Evolutionary conservation across 371 early-diverging fungal genomes (phyloP).

Genomic region (Mortierella sp.): DNA sequence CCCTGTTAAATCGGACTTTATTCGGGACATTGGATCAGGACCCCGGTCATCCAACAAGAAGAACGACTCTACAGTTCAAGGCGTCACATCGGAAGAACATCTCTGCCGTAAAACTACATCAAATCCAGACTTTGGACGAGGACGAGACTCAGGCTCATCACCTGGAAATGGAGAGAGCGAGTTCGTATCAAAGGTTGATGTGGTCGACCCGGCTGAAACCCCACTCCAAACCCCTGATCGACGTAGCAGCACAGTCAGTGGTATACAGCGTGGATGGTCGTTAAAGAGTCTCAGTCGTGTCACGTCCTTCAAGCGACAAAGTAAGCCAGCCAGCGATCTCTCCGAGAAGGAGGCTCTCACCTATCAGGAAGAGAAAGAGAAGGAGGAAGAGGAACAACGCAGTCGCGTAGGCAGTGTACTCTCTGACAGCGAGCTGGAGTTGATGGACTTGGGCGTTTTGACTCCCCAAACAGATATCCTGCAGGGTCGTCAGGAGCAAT

Average conservation of each 20-base stretch:
- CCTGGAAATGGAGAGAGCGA: background rate
- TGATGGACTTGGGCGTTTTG: slow-evolving; percentile 23
- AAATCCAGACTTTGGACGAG: background rate
- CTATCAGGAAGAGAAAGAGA: background rate
- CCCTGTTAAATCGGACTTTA: slow-evolving; percentile 26
- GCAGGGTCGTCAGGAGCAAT: slow-evolving; percentile 20
- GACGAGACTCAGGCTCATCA: background rate
- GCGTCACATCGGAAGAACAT: background rate
- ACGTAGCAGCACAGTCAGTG: background rate
- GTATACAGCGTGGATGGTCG: slow-evolving; percentile 47
- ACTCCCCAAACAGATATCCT: slow-evolving; percentile 21
- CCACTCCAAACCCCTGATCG: background rate
- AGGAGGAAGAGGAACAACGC: slow-evolving; percentile 17
- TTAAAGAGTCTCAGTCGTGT: slow-evolving; percentile 22
- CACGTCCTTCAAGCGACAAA: slow-evolving; percentile 22
- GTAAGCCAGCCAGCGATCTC: slow-evolving; percentile 2
- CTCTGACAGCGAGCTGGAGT: slow-evolving; percentile 39
- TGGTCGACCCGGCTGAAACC: background rate
- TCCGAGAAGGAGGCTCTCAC: slow-evolving; percentile 27
- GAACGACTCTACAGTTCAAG: background rate
- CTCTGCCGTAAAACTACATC: slow-evolving; percentile 5
- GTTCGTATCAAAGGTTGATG: background rate
- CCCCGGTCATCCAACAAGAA: slow-evolving; percentile 5
- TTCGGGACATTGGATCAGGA: slow-evolving; percentile 39
- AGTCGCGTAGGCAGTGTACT: slow-evolving; percentile 4